Conservation (phyloP, 805 yeast genomes). For the Sugiyamaella marilandica region DNA sequence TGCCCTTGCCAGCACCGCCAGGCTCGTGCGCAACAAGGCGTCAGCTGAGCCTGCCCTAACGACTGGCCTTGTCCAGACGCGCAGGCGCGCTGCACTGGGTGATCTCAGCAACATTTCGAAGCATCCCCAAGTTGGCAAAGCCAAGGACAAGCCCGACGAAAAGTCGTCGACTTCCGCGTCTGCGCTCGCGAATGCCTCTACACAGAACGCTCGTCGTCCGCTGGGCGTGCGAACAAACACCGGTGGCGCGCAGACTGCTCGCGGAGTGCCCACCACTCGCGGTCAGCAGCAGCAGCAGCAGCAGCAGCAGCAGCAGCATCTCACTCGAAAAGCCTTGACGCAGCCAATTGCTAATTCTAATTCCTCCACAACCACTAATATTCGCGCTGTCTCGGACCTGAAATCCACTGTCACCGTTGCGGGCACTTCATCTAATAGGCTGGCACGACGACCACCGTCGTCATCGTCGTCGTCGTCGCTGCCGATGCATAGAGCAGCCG, state of each 20-base stretch:
- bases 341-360: too few relatives aligned
- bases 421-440: too few relatives aligned
- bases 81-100: constrained; percentile 34
- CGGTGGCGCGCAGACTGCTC: neutral
- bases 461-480: neutral
- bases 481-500: neutral
- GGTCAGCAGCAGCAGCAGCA: too few relatives aligned
- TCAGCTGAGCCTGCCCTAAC: constrained; percentile 1
- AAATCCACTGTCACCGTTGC: too few relatives aligned
- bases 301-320: too few relatives aligned
- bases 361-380: too few relatives aligned
- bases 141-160: neutral
- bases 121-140: neutral
- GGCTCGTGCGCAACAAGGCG: constrained; percentile 9
- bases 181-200: neutral
- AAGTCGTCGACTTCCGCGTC: neutral
- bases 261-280: neutral
- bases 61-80: constrained; percentile 9
- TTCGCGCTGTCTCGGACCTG: too few relatives aligned
- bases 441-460: neutral
- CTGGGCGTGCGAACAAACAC: neutral
- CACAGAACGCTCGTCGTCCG: neutral
- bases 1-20: neutral
- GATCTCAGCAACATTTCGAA: constrained; percentile 32
- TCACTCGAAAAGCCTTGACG: too few relatives aligned